phyloP scores from a whole-genome alignment of 2,329 filamentous ascomycete genomes.

The Ophiostoma novo-ulmi region DNA sequence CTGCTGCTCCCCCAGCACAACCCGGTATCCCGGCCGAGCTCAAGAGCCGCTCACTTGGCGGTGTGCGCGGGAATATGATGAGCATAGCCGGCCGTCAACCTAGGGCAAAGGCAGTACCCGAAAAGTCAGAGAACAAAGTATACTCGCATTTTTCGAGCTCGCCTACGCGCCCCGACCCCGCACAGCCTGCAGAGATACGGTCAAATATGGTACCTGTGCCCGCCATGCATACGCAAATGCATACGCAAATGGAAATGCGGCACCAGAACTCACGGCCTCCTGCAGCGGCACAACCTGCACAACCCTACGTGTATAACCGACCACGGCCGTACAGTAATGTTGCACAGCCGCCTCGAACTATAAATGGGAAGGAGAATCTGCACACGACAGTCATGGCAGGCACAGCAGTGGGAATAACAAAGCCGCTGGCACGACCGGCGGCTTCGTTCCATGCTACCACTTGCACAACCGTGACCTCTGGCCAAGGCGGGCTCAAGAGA shows the following conservation, averaged over 20 bases:
- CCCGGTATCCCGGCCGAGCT: constrained; percentile 34
- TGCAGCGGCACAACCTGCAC: neutral
- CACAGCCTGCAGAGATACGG: neutral
- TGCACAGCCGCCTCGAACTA: neutral
- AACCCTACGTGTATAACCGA: constrained; percentile 16
- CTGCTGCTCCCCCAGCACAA: neutral
- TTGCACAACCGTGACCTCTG: constrained; percentile 24
- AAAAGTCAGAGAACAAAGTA: constrained; percentile 24
- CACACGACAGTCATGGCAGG: neutral
- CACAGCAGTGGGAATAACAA: no score
- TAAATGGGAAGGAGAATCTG: constrained; percentile 17
- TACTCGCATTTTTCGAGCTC: constrained; percentile 59
- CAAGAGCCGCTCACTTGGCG: constrained; percentile 41
- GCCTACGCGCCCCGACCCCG: constrained; percentile 33
- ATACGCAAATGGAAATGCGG: no score
- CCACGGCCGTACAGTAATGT: constrained; percentile 15
- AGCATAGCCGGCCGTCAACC: constrained; percentile 18
- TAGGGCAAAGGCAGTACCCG: neutral
- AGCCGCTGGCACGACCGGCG: constrained; percentile 34
- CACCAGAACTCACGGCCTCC: no score
- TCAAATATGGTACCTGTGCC: neutral
- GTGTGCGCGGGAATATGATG: constrained; percentile 31
- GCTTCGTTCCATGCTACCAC: constrained; percentile 51
- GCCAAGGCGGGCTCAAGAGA: constrained; percentile 32
- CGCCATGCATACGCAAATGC: neutral